phyloP scores from a whole-genome alignment of 352 stramenopile species.

The Pythium folliculosum region DNA sequence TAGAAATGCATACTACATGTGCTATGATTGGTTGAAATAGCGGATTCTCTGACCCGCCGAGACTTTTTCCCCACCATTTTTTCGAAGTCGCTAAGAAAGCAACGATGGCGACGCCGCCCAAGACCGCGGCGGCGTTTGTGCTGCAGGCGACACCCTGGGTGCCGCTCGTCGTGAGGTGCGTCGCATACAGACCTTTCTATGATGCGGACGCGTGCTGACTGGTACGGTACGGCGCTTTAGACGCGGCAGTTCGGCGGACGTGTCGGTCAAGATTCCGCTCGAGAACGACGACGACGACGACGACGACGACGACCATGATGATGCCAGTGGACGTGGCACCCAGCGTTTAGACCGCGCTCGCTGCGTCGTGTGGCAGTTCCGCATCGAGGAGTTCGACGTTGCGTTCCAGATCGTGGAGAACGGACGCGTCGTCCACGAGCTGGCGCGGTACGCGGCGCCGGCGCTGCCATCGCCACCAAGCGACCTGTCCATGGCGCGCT shows the following conservation, averaged over 20 bases:
- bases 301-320: neutral
- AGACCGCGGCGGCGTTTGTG: slow-evolving; percentile 46
- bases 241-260: slow-evolving; percentile 51
- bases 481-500: neutral
- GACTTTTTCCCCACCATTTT: neutral
- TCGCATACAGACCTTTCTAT: neutral
- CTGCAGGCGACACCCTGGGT: slow-evolving; percentile 58
- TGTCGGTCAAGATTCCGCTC: slow-evolving; percentile 37
- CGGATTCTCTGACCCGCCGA: neutral
- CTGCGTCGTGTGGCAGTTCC: slow-evolving; percentile 54
- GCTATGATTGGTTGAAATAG: slow-evolving; percentile 37
- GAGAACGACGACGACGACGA: slow-evolving; percentile 28
- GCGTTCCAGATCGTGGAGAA: slow-evolving; percentile 65
- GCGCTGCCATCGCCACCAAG: no score
- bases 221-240: slow-evolving; percentile 13
- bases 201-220: neutral
- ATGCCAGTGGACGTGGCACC: no score
- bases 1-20: neutral
- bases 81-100: slow-evolving; percentile 9
- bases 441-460: slow-evolving; percentile 37
- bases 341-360: neutral
- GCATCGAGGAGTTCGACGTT: slow-evolving; percentile 58
- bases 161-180: slow-evolving; percentile 45
- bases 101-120: neutral
- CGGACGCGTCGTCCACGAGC: slow-evolving; percentile 33